Conservation (phyloP, 2,329 filamentous ascomycete genomes). For the Corynespora cassiicola region DNA sequence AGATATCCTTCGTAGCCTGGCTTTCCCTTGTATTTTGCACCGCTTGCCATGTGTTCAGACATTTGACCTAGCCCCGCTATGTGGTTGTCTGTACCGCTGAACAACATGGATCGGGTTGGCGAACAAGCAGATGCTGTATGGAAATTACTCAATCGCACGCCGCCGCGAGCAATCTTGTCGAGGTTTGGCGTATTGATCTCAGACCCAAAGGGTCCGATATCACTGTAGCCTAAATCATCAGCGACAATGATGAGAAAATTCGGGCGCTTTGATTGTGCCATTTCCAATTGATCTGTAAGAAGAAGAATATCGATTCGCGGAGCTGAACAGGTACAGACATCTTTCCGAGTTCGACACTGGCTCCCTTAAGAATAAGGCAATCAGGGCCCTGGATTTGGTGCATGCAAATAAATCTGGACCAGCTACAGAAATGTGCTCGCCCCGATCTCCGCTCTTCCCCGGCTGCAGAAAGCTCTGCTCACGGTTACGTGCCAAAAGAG, state of each 20-base stretch:
- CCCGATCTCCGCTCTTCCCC: conserved; percentile 7
- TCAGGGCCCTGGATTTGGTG: too few relatives aligned
- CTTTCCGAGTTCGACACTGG: too few relatives aligned
- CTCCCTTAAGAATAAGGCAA: too few relatives aligned
- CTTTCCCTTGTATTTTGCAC: conserved; percentile 59
- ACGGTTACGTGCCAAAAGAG: too few relatives aligned
- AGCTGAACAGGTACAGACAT: too few relatives aligned
- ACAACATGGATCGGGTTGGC: conserved; percentile 69
- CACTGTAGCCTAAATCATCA: conserved; percentile 65
- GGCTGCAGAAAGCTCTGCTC: too few relatives aligned
- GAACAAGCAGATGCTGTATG: conserved; percentile 70
- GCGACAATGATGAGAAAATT: conserved; percentile 67
- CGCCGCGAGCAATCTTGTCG: conserved; percentile 56
- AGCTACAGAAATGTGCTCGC: conserved; percentile 1
- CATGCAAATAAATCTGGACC: too few relatives aligned
- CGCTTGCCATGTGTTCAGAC: conserved; percentile 60
- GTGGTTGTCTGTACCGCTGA: conserved; percentile 69
- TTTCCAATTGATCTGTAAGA: too few relatives aligned
- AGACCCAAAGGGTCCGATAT: conserved; percentile 64
- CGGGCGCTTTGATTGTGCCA: conserved; percentile 48
- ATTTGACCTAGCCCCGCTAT: conserved; percentile 66
- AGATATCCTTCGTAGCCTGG: conserved; percentile 70
- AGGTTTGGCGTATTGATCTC: conserved; percentile 67
- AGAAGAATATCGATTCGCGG: too few relatives aligned
- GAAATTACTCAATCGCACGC: conserved; percentile 68